Evolutionary conservation across 2,329 filamentous ascomycete genomes (phyloP).

Genomic region (Hypoxylon rubiginosum): DNA sequence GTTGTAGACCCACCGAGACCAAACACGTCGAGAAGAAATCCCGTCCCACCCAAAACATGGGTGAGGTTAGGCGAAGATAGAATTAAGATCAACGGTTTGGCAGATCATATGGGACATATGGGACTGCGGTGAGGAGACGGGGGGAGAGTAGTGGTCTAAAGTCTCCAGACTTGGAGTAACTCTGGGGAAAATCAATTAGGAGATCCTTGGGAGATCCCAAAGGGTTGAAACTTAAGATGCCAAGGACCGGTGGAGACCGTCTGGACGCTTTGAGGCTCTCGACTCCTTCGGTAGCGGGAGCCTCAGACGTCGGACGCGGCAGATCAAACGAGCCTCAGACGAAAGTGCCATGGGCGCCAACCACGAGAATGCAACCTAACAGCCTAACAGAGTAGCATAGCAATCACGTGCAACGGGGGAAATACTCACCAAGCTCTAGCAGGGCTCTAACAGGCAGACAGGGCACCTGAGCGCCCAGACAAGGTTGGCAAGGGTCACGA

Average conservation of each 20-base stretch:
- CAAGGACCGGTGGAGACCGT: conserved; percentile 31
- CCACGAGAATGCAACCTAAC: too few relatives aligned
- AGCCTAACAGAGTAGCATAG: background rate
- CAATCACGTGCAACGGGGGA: conserved; percentile 21
- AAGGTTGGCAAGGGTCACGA: conserved; percentile 33
- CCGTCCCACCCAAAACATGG: conserved; percentile 39
- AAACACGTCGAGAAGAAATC: conserved; percentile 33
- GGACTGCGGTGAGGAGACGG: conserved; percentile 18
- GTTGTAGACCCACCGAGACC: conserved; percentile 34
- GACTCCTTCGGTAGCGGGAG: conserved; percentile 25
- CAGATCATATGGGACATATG: conserved; percentile 49
- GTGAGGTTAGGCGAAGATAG: conserved; percentile 14
- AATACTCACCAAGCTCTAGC: background rate
- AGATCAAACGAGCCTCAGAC: conserved; percentile 43
- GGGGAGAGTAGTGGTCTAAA: conserved; percentile 29
- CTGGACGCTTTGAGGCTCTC: conserved; percentile 37
- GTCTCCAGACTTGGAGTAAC: conserved; percentile 35
- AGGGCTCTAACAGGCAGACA: too few relatives aligned
- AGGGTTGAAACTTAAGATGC: conserved; percentile 40
- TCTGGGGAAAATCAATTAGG: conserved; percentile 39
- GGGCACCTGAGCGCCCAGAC: conserved; percentile 11
- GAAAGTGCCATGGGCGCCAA: conserved; percentile 1
- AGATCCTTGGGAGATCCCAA: conserved; percentile 40
- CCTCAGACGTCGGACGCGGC: conserved; percentile 33
- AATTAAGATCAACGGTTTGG: conserved; percentile 41